A percentile compares a stretch with the other conserved stretches of the same genome.
These are phyloP conservation scores for Prunus mume DNA, from an alignment of 306 rosid species.

Conservation along the genomic window DNA sequence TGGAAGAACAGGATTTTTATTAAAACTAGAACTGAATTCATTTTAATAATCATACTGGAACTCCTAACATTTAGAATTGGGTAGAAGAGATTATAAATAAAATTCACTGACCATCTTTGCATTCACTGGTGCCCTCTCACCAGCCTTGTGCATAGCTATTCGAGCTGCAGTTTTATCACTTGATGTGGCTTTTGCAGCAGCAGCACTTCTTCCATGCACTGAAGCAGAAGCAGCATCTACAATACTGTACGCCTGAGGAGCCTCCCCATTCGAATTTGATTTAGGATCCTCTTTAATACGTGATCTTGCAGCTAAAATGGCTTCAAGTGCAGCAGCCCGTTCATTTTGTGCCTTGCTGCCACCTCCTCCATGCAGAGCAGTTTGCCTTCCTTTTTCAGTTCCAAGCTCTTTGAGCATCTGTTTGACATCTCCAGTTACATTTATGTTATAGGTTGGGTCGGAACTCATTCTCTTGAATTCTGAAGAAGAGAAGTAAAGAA, in stretches of 20 bases:
- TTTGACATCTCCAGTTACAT: slow-evolving; percentile 83
- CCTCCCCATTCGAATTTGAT: slow-evolving; percentile 51
- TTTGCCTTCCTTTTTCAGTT: slow-evolving; percentile 89
- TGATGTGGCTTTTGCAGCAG: slow-evolving; percentile 88
- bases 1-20: slow-evolving; percentile 6
- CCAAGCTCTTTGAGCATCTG: slow-evolving; percentile 94
- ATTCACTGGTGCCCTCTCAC: slow-evolving; percentile 91
- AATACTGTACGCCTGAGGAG: slow-evolving; percentile 73
- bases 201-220: slow-evolving; percentile 98
- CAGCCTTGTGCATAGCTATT: slow-evolving; percentile 92
- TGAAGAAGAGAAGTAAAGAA: slow-evolving; percentile 35
- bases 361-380: slow-evolving; percentile 96
- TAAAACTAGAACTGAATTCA: slow-evolving; percentile 9
- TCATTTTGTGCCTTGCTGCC: slow-evolving; percentile 96
- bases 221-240: slow-evolving; percentile 99
- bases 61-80: background rate
- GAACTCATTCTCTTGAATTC: slow-evolving; percentile 63
- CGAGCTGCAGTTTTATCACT: slow-evolving; percentile 94
- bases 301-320: slow-evolving; percentile 84
- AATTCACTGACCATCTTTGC: slow-evolving; percentile 72
- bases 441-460: slow-evolving; percentile 81
- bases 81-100: background rate
- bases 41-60: background rate
- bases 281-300: slow-evolving; percentile 68
- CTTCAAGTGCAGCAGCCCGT: slow-evolving; percentile 92